phyloP scores from a whole-genome alignment of 2,329 filamentous ascomycete species.

The Xylaria multiplex region DNA sequence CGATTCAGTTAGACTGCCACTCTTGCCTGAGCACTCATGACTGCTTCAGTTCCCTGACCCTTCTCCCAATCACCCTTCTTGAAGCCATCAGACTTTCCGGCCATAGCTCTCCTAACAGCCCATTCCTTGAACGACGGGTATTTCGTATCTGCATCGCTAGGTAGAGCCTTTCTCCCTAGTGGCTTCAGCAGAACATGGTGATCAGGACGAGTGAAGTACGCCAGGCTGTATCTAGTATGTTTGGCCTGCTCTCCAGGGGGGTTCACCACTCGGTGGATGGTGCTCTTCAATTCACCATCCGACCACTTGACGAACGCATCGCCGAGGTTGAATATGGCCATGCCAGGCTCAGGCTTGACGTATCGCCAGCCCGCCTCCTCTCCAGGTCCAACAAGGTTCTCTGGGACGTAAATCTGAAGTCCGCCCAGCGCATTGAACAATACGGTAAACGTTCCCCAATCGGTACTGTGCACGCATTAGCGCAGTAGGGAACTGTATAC shows the following conservation, averaged over 20 bases:
- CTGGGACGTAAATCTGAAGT: slow-evolving; percentile 31
- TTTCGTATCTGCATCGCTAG: slow-evolving; percentile 13
- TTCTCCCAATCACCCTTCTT: slow-evolving; percentile 35
- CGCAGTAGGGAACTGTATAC: background rate
- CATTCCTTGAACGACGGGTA: slow-evolving; percentile 36
- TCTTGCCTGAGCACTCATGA: slow-evolving; percentile 32
- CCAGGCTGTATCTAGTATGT: slow-evolving; percentile 29
- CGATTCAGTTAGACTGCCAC: slow-evolving; percentile 15
- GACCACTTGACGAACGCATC: slow-evolving; percentile 37
- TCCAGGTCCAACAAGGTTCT: slow-evolving; percentile 27
- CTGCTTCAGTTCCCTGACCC: slow-evolving; percentile 31
- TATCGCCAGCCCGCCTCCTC: slow-evolving; percentile 33
- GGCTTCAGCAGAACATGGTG: slow-evolving; percentile 29
- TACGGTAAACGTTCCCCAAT: slow-evolving; percentile 34
- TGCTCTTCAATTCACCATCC: slow-evolving; percentile 33
- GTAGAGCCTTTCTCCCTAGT: slow-evolving; percentile 26
- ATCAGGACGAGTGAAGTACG: slow-evolving; percentile 35
- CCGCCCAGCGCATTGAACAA: slow-evolving; percentile 34
- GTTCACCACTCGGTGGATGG: slow-evolving; percentile 32
- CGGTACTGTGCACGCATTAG: slow-evolving; percentile 26
- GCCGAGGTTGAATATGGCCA: slow-evolving; percentile 35
- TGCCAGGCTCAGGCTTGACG: slow-evolving; percentile 35
- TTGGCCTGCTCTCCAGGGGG: slow-evolving; percentile 34
- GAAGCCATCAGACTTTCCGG: slow-evolving; percentile 34
- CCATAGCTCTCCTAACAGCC: slow-evolving; percentile 34